Evolutionary conservation across 2,329 filamentous ascomycete species (phyloP).

Genomic region (Penicillium sp.): DNA sequence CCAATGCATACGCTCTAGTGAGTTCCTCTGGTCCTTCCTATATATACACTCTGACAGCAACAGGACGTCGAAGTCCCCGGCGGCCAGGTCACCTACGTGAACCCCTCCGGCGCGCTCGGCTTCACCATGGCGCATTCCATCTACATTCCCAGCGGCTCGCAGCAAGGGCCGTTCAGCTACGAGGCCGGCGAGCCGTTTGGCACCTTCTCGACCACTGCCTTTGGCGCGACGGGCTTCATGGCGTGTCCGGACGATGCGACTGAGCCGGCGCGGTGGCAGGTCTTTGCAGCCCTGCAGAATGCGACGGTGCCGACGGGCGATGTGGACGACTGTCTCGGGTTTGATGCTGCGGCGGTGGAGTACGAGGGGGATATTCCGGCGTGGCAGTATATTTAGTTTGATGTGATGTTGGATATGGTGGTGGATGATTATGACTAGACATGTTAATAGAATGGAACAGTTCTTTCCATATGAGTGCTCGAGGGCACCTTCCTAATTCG

Average conservation of each 20-base stretch:
- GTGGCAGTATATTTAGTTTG: conserved; percentile 40
- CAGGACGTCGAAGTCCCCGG: conserved; percentile 56
- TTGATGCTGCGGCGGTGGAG: conserved; percentile 32
- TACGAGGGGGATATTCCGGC: conserved; percentile 26
- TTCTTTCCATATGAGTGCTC: too few relatives aligned
- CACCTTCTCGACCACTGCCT: conserved; percentile 30
- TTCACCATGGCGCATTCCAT: conserved; percentile 57
- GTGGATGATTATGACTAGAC: too few relatives aligned
- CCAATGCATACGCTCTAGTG: conserved; percentile 35
- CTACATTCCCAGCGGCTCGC: conserved; percentile 49
- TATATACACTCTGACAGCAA: conserved; percentile 18
- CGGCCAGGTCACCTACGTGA: conserved; percentile 60
- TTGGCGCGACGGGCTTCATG: conserved; percentile 39
- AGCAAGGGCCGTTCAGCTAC: conserved; percentile 48
- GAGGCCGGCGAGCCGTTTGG: conserved; percentile 23
- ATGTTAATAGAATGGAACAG: too few relatives aligned
- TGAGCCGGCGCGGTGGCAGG: conserved; percentile 32
- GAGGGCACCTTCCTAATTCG: too few relatives aligned
- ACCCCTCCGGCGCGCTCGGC: conserved; percentile 50
- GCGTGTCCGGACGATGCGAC: conserved; percentile 35
- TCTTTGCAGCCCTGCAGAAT: conserved; percentile 39
- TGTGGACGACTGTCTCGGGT: conserved; percentile 35
- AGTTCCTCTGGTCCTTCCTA: conserved; percentile 15
- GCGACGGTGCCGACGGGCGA: conserved; percentile 39
- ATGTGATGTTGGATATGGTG: too few relatives aligned